Evolutionary conservation across 768 basidiomycete species (phyloP), one percentile per base, ranked within the genome.

Genomic region (Tricholoma sp.): DNA sequence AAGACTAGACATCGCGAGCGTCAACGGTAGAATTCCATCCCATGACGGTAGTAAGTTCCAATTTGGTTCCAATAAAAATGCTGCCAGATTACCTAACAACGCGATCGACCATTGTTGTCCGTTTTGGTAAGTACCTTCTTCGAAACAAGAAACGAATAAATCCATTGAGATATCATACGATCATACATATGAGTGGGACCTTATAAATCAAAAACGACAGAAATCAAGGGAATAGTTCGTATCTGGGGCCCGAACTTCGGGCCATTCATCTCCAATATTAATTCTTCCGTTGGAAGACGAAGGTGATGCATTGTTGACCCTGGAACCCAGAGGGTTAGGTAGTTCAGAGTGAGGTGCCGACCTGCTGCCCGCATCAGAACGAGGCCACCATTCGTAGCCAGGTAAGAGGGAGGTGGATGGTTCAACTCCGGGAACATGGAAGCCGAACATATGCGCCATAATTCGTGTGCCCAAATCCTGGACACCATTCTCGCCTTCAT

Each of bases 391-490:
- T 64, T 85, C 83, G 63, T 83, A 85, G 24, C 82, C 84, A 16
- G 80, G 76, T 66, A 74, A 76, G 60, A 76, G 80, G 11, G 80
- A 79, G 3, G 79, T 78, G 39, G 85, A 83, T 39, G 84, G 76
- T 57, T 85, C 84, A 31, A 85, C 75, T 27, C 83, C 84, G 46
- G 83, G 83, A 58, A 86, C 76, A 66, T 86, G 83, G 21, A 86
- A 68, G 14, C 84, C 85, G 21, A 87, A 70, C 84, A 87, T 87
- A 63, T 86, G 83, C 12, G 85, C 85, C 84, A 87, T 86, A 57
- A 87, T 77, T 49, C 83, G 78, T 32, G 80, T 81, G 59, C 80
- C 81, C 56, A 86, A 72, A 59, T 85, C 85, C 63, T 86, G 85
- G 27, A 84, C 81, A 35, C 83, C 84, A 31, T 71, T 71, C 58